These are phyloP conservation scores for Antrodiella citrinella DNA, from an alignment of 768 basidiomycete species.

Conservation along the genomic window DNA sequence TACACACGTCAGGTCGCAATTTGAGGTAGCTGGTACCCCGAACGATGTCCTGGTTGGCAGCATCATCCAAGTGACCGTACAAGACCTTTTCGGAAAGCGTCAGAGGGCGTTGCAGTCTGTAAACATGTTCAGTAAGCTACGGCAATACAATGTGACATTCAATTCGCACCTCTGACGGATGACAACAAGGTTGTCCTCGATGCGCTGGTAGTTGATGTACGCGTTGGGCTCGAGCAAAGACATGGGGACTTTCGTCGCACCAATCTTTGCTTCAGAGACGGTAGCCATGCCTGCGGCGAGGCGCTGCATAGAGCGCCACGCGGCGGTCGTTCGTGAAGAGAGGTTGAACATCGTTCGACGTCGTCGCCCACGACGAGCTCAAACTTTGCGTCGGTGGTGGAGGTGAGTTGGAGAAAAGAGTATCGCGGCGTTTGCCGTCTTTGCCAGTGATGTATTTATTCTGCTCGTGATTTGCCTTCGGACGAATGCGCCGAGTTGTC, in stretches of 20 bases:
- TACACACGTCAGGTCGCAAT: conserved; percentile 92
- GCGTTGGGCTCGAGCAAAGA: conserved; percentile 74
- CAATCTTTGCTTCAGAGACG: conserved; percentile 61
- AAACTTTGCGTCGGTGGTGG: conserved; percentile 1
- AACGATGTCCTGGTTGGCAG: conserved; percentile 82
- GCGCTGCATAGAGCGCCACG: conserved; percentile 22
- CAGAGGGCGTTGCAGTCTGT: conserved; percentile 79
- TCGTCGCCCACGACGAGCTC: conserved; percentile 16
- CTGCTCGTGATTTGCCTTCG: neutral
- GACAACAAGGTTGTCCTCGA: conserved; percentile 92
- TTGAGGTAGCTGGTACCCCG: conserved; percentile 95
- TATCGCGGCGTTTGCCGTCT: neutral
- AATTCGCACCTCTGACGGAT: conserved; percentile 66
- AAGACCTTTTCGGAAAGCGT: conserved; percentile 95
- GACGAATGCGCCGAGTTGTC: neutral
- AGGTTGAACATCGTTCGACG: conserved; percentile 23
- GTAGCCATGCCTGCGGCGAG: conserved; percentile 65
- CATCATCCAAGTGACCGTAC: conserved; percentile 96
- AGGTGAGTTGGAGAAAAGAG: neutral
- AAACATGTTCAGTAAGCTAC: neutral
- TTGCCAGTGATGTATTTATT: neutral
- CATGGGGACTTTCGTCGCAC: conserved; percentile 87
- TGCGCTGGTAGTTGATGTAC: conserved; percentile 93
- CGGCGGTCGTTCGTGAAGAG: conserved; percentile 16
- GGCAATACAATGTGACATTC: conserved; percentile 6